Base-by-base conservation (phyloP, 768 basidiomycete genomes). In the Pleurotus ostreatus region DNA sequence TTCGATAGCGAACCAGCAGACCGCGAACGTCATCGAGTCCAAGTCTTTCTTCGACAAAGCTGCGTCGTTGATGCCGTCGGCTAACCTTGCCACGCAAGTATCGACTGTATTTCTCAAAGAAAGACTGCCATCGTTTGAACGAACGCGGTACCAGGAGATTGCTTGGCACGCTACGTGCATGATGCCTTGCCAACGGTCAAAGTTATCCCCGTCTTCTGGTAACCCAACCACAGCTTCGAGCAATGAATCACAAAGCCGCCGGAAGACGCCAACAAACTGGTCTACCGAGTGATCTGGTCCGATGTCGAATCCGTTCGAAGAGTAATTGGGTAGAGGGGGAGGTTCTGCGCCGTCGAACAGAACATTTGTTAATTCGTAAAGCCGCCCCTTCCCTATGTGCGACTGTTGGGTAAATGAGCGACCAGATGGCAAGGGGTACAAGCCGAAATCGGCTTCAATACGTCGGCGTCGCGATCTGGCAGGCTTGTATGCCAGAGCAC, bases 1-100 rank as follows among this genome's bases (percentile, higher is more conserved):
- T 62, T 88, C 88, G 30, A 91, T 71, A 2, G 74, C 62, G 64
- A 87, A 85, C 89, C 89, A 92, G 34, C 76, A 72, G n/a, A 78
- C 60, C 8, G 73, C 64, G 43, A 87, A 66, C 2, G 71, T 72
- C 18, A 78, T 70, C 2, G 62, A 57, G 60, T 77, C 75, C 47
- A 76, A 60, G 2, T 67, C 67, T 38, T 67, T 59, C 7, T 69
- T 56, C 2, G 61, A 67, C 1, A 71, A 66, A 1, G 71, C 63
- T 2, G 70, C 65, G 4, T 75, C 71, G 23, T 74, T 70, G 49
- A 83, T 66, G 13, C 68, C 67, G 18, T 69, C 63, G 4, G 77
- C 61, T 30, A 84, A 63, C 12, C 66, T 70, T 38, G 67, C 61
- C 40, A 78, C 61, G 6, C 77, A 69, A 22, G 70, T 70, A 20